phyloP scores from a whole-genome alignment of 106 monocot genomes.

The Dendrobium chrysotoxum region DNA sequence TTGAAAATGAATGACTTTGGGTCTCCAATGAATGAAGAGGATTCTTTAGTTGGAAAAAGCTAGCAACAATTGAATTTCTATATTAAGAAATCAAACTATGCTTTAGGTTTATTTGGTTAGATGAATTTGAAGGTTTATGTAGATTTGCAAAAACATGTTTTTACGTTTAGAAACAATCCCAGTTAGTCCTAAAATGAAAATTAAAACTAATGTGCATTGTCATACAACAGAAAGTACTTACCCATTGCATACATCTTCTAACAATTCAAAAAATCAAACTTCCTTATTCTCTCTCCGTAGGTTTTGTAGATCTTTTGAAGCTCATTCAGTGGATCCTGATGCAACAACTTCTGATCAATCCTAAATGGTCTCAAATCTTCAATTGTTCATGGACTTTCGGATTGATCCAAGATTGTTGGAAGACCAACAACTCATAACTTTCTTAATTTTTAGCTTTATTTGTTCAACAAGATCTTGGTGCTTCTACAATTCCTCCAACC shows the following conservation, averaged over 20 bases:
- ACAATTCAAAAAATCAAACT: conserved; percentile 75
- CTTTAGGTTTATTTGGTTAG: not conserved
- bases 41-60: conserved; percentile 55
- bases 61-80: conserved; percentile 13
- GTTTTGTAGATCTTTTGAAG: conserved; percentile 78
- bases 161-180: not conserved
- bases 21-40: conserved; percentile 29
- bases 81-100: not conserved
- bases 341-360: conserved; percentile 40
- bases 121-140: not conserved
- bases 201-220: not conserved
- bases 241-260: conserved; percentile 98
- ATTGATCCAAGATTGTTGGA: conserved; percentile 81
- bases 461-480: conserved; percentile 85
- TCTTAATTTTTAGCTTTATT: conserved; percentile 67
- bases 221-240: conserved; percentile 16
- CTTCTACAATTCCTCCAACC: conserved; percentile 45
- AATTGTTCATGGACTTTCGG: conserved; percentile 38
- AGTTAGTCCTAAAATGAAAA: not conserved
- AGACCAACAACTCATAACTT: conserved; percentile 44
- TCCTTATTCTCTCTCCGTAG: conserved; percentile 86
- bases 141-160: not conserved
- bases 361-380: conserved; percentile 53
- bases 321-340: conserved; percentile 65
- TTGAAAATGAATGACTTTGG: conserved; percentile 29